Evolutionary conservation across 305 asterid genomes (phyloP).

Genomic region (Plantago coronopus): DNA sequence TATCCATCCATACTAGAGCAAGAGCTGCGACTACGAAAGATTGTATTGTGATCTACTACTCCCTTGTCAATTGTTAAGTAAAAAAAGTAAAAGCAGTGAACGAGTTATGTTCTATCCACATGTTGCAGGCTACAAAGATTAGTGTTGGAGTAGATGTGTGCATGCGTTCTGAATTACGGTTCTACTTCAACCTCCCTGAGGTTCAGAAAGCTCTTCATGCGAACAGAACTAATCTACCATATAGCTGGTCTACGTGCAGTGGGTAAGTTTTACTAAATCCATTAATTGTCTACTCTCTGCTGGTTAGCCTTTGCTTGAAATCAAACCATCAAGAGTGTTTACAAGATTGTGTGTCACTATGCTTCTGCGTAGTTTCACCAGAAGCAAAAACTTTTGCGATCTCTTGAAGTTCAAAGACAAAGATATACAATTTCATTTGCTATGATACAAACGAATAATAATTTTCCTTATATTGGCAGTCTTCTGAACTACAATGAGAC

Average conservation of each 20-base stretch:
- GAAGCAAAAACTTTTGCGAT: too few species aligned
- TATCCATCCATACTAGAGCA: constrained; percentile 90
- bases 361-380: too few species aligned
- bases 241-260: constrained; percentile 74
- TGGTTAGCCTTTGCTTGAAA: too few species aligned
- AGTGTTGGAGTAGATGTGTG: constrained; percentile 75
- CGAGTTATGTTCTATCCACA: not conserved
- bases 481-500: constrained; percentile 39
- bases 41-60: constrained; percentile 42
- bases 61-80: not conserved
- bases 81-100: not conserved
- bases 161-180: constrained; percentile 58
- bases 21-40: constrained; percentile 66
- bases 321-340: not conserved
- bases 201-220: constrained; percentile 83
- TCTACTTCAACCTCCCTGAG: constrained; percentile 75
- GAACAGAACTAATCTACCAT: constrained; percentile 58
- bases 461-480: constrained; percentile 31
- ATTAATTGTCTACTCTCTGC: not conserved
- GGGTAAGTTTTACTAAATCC: constrained; percentile 26
- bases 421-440: not conserved
- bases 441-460: constrained; percentile 9
- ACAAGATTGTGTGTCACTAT: too few species aligned
- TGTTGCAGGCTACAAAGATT: constrained; percentile 62
- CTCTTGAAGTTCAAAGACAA: too few species aligned